Base-by-base conservation (phyloP, 768 basidiomycete species). In the Asterophora parasitica region DNA sequence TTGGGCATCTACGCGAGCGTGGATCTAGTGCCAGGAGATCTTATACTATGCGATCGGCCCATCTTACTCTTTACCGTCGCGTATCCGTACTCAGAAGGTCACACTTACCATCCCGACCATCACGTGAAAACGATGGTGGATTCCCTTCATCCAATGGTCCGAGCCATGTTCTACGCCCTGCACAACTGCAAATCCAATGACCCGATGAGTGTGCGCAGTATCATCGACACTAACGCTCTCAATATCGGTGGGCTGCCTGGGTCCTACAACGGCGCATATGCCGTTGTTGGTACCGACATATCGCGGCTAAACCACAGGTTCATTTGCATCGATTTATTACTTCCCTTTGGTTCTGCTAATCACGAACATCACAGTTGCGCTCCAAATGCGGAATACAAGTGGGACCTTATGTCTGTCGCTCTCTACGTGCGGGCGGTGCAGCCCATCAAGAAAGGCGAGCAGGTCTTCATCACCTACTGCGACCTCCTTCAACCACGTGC, bases 281-380 rank as follows among this genome's bases (percentile, higher is more conserved):
- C 5, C 3, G 53, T 28, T 3, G 6, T 58, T 9, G 50, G 43
- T 20, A 7, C 7, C 17, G 1, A 8, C 8, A 39, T 56, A 11
- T 50, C 59, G 2, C 40, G 41, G 10, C 11, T 55, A 27, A 56
- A 58, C 41, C 55, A 55, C 33, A 56, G 55, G 59, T 58, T 6
- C 6, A 6, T 23, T 23, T 23, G 3, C 23, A 6, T 23, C 23
- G 30, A 12, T 10, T 20, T 32, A n/a, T 12, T 17, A 26, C 19
- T 49, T 34, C 16, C 38, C 42, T 39, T 20, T 38, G 13, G 16
- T 39, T 20, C 28, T 40, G 7, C 6, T 15, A 33, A 23, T 16
- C 31, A 9, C 16, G 27, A 11, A 11, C 17, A 26, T 7, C 12
- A 15, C 44, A 60, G 56, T 28, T 60, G 58, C 17, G 3, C 15